Evolutionary conservation across 164 flowering plant species (phyloP).

Genomic region (Paratinospora sagittata): DNA sequence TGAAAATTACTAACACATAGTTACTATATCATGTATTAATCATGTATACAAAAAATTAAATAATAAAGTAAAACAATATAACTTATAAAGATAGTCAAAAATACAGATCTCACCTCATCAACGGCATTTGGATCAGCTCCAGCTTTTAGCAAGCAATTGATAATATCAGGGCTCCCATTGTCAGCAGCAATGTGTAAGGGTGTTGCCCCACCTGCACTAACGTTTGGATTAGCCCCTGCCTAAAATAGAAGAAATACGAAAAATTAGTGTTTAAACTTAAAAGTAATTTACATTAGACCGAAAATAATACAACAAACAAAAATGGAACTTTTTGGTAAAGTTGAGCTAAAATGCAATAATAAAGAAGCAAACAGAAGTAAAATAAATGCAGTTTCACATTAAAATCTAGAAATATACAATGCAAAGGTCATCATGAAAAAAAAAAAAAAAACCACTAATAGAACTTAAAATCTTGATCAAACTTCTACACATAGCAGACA

Average conservation of each 20-base stretch:
- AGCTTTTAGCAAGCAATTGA: conserved; percentile 69
- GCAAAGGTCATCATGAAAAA: background rate
- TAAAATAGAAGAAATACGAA: conserved; percentile 23
- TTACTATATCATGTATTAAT: background rate
- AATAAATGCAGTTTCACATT: background rate
- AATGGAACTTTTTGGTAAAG: background rate
- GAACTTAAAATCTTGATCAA: background rate
- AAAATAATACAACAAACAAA: background rate
- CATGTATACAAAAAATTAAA: background rate
- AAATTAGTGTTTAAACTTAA: background rate
- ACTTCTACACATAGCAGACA: background rate
- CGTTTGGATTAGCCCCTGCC: conserved; percentile 84
- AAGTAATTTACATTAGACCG: background rate
- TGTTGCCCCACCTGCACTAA: conserved; percentile 87
- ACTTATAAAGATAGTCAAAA: background rate
- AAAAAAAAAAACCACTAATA: background rate
- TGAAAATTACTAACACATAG: too few species aligned
- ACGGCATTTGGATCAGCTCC: conserved; percentile 85
- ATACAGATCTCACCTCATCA: conserved; percentile 59
- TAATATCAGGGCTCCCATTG: conserved; percentile 56
- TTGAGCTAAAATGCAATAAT: background rate
- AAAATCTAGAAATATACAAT: background rate
- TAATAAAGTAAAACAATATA: background rate
- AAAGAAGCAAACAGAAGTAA: background rate
- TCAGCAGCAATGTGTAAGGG: conserved; percentile 95